phyloP scores from a whole-genome alignment of 352 stramenopile genomes.

The Globisporangium irregulare region DNA sequence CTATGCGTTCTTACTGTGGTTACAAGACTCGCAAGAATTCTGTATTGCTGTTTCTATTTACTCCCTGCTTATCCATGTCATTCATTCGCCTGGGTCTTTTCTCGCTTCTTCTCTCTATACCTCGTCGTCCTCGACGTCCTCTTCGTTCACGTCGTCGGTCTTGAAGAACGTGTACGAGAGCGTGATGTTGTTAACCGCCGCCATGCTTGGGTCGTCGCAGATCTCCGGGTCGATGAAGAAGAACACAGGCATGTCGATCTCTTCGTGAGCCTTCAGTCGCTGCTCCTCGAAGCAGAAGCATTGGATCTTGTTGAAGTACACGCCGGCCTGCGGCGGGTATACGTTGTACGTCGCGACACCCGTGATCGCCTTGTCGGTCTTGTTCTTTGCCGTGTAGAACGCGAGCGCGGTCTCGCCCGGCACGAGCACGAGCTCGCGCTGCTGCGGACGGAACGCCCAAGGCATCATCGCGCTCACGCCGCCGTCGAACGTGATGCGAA shows the following conservation, averaged over 20 bases:
- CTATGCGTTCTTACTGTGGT: neutral
- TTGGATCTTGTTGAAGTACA: slow-evolving; percentile 99
- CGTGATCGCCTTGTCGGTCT: slow-evolving; percentile 96
- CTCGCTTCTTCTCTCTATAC: neutral
- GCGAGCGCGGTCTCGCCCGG: slow-evolving; percentile 98
- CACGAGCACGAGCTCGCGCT: slow-evolving; percentile 91
- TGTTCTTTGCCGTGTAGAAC: slow-evolving; percentile 99
- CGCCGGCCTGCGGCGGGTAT: slow-evolving; percentile 93
- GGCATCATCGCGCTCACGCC: slow-evolving; percentile 94
- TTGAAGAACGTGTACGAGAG: slow-evolving; percentile 99
- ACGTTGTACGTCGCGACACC: slow-evolving; percentile 99
- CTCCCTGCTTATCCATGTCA: neutral
- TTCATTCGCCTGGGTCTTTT: neutral
- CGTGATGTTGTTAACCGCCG: slow-evolving; percentile 96
- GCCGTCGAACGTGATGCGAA: slow-evolving; percentile 96
- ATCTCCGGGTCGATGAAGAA: slow-evolving; percentile 99
- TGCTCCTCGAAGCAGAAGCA: slow-evolving; percentile 99
- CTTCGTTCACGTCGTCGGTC: slow-evolving; percentile 92
- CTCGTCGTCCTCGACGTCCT: slow-evolving; percentile 77
- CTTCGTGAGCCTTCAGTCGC: slow-evolving; percentile 94
- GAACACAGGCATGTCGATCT: slow-evolving; percentile 99
- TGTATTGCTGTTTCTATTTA: slow-evolving; percentile 5
- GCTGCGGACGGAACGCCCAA: slow-evolving; percentile 96
- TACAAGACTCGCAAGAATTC: neutral
- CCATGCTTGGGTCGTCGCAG: slow-evolving; percentile 95